Evolutionary conservation across 2,329 filamentous ascomycete species (phyloP).

Genomic region (Emmonsia crescens): DNA sequence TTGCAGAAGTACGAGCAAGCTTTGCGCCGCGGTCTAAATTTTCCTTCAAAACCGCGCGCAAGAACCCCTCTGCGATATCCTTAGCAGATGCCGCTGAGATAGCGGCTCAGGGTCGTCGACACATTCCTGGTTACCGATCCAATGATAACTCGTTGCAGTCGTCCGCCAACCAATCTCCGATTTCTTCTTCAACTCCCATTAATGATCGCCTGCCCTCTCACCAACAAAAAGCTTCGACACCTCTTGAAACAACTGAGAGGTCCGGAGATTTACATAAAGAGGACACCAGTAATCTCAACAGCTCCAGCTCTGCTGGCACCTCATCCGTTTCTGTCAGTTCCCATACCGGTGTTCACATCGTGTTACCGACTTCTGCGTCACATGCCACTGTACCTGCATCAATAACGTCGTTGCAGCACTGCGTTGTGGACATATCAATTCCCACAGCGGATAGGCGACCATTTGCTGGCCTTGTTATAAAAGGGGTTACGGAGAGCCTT

Average conservation of each 20-base stretch:
- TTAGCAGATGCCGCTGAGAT: slow-evolving; percentile 39
- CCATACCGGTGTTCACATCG: slow-evolving; percentile 61
- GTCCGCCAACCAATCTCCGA: slow-evolving; percentile 25
- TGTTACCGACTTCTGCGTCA: slow-evolving; percentile 60
- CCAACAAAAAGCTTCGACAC: slow-evolving; percentile 3
- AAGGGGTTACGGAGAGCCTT: slow-evolving; percentile 58
- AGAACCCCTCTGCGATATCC: slow-evolving; percentile 45
- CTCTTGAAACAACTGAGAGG: background rate
- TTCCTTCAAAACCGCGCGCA: slow-evolving; percentile 57
- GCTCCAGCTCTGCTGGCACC: slow-evolving; percentile 20
- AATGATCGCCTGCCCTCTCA: slow-evolving; percentile 25
- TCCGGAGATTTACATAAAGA: background rate
- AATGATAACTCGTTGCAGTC: slow-evolving; percentile 31
- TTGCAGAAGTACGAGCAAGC: slow-evolving; percentile 57
- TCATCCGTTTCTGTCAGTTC: slow-evolving; percentile 53
- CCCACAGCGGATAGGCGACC: slow-evolving; percentile 47
- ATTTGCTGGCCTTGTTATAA: slow-evolving; percentile 61
- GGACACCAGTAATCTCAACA: background rate
- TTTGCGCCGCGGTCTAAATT: slow-evolving; percentile 71
- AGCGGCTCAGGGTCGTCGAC: slow-evolving; percentile 37
- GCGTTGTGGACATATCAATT: slow-evolving; percentile 70
- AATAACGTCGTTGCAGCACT: slow-evolving; percentile 56
- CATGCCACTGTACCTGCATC: slow-evolving; percentile 63
- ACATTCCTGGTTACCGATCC: slow-evolving; percentile 33
- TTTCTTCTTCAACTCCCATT: slow-evolving; percentile 27